These are phyloP conservation scores for Candida hungchunana DNA, from an alignment of 805 yeast genomes.

Conservation along the genomic window DNA sequence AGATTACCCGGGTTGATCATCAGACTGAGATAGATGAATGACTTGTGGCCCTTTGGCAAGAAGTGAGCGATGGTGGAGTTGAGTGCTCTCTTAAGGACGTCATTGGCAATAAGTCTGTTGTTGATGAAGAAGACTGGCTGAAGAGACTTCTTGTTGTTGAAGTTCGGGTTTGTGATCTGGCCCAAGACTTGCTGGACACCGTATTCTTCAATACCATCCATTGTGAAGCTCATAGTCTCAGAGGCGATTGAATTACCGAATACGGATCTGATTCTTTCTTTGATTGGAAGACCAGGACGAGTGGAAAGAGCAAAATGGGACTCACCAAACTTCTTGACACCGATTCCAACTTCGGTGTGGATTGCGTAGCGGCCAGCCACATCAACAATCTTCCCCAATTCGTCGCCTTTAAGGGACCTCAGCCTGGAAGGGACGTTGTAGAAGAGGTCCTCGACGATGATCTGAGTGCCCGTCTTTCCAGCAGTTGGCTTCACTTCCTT, in stretches of 20 bases:
- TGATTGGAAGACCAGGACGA: constrained; percentile 42
- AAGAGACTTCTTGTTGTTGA: constrained; percentile 56
- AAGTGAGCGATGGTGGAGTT: constrained; percentile 39
- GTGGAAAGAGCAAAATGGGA: constrained; percentile 62
- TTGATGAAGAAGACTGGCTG: constrained; percentile 82
- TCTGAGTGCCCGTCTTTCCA: constrained; percentile 82
- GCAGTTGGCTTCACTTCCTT: constrained; percentile 60
- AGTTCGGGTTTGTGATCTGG: constrained; percentile 67
- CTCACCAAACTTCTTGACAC: constrained; percentile 79
- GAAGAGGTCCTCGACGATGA: constrained; percentile 82
- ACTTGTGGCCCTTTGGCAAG: constrained; percentile 72
- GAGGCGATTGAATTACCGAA: constrained; percentile 69
- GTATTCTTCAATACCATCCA: constrained; percentile 28
- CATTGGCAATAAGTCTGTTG: constrained; percentile 76
- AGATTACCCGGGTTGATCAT: constrained; percentile 61
- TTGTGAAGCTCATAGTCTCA: constrained; percentile 49
- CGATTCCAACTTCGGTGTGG: constrained; percentile 67
- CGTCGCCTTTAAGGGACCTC: constrained; percentile 69
- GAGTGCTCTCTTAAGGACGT: constrained; percentile 70
- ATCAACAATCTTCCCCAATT: constrained; percentile 71
- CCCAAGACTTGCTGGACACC: constrained; percentile 59
- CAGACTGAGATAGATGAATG: constrained; percentile 76
- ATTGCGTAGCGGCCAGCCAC: constrained; percentile 81
- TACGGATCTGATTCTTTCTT: constrained; percentile 69
- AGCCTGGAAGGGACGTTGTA: constrained; percentile 82